These are phyloP conservation scores for Suillus bovinus DNA, from an alignment of 768 basidiomycete species.

Conservation along the genomic window DNA sequence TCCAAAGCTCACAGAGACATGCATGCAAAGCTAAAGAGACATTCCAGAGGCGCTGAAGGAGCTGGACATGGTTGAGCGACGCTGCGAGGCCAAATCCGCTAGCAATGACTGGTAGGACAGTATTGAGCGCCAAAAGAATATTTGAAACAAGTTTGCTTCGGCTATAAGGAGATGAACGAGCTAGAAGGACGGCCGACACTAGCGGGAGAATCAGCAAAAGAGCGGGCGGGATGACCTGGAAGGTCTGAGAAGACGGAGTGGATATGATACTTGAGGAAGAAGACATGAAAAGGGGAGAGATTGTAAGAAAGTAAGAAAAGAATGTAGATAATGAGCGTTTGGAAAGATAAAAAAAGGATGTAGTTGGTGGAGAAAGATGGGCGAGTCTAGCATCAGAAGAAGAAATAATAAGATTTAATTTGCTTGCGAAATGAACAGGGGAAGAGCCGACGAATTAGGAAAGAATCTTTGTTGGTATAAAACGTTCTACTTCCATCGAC, in stretches of 20 bases:
- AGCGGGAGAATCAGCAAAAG: constrained; percentile 27
- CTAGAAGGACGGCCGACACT: constrained; percentile 18
- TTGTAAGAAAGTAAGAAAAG: neutral
- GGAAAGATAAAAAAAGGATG: neutral
- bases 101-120: constrained; percentile 24
- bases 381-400: neutral
- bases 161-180: constrained; percentile 12
- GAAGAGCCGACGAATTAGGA: constrained; percentile 1
- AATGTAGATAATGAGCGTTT: constrained; percentile 6
- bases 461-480: neutral
- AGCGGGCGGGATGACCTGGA: constrained; percentile 19
- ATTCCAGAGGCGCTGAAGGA: constrained; percentile 18
- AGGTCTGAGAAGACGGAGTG: neutral
- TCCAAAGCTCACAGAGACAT: constrained; percentile 19
- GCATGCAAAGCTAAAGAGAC: constrained; percentile 23
- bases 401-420: constrained; percentile 8
- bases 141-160: constrained; percentile 13
- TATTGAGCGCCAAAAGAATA: constrained; percentile 20
- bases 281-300: neutral
- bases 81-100: constrained; percentile 22
- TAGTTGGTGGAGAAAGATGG: neutral
- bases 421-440: constrained; percentile 4
- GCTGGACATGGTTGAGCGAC: constrained; percentile 13
- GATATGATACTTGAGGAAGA: neutral
- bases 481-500: neutral